Conservation (phyloP, 345 rosid genomes). For the Linum lewisii region DNA sequence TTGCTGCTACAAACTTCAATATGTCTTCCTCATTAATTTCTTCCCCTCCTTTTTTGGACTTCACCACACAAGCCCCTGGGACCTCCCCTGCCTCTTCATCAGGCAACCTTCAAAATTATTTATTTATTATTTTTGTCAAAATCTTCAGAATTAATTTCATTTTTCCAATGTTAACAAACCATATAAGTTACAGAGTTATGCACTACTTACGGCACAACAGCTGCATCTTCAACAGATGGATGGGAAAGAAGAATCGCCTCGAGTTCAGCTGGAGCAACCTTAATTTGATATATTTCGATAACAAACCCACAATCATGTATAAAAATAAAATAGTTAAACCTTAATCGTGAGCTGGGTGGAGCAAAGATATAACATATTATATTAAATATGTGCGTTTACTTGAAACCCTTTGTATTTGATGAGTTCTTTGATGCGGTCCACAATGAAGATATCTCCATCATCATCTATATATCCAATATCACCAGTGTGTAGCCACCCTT, state of each 20-base stretch:
- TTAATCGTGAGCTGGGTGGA: too few species aligned
- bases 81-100: slow-evolving; percentile 95
- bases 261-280: slow-evolving; percentile 94
- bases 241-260: slow-evolving; percentile 73
- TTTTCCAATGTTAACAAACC: background rate
- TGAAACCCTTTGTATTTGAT: slow-evolving; percentile 96
- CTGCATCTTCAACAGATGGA: slow-evolving; percentile 72
- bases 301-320: slow-evolving; percentile 3
- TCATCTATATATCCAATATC: slow-evolving; percentile 83
- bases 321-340: too few species aligned
- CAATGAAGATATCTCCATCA: slow-evolving; percentile 84
- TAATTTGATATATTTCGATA: background rate
- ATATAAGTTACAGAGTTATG: background rate
- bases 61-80: slow-evolving; percentile 82
- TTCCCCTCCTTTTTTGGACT: slow-evolving; percentile 42
- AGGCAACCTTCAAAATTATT: slow-evolving; percentile 66
- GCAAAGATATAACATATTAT: too few species aligned
- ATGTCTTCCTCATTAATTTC: slow-evolving; percentile 49
- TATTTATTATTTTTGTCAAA: too few species aligned
- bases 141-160: background rate
- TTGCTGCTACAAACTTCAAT: slow-evolving; percentile 52
- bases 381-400: too few species aligned
- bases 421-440: slow-evolving; percentile 88
- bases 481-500: slow-evolving; percentile 91
- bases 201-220: slow-evolving; percentile 74